phyloP scores from a whole-genome alignment of 2,329 filamentous ascomycete genomes.

The Pseudodiploospora longispora region DNA sequence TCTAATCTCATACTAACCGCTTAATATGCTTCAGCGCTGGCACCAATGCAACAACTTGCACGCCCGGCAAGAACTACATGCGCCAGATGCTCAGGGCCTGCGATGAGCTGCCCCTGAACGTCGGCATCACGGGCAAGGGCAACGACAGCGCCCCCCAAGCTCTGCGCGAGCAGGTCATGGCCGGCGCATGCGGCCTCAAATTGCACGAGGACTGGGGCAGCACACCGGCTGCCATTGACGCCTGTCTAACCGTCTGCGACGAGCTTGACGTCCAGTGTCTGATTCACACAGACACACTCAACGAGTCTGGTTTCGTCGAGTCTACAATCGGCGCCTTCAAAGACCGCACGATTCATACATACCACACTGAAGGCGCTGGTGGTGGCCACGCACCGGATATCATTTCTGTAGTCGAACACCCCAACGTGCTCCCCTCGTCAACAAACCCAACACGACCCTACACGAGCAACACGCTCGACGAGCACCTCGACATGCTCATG shows the following conservation, averaged over 20 bases:
- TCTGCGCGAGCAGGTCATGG: conserved; percentile 70
- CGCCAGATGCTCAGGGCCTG: conserved; percentile 83
- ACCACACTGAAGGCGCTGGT: conserved; percentile 92
- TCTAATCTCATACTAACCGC: too few relatives aligned
- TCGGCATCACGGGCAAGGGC: conserved; percentile 88
- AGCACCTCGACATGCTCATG: conserved; percentile 98
- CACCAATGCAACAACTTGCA: conserved; percentile 88
- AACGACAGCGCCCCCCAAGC: conserved; percentile 69
- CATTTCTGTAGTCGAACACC: conserved; percentile 82
- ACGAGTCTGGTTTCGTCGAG: conserved; percentile 96
- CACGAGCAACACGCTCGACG: conserved; percentile 86
- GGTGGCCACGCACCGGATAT: conserved; percentile 95
- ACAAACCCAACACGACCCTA: conserved; percentile 91
- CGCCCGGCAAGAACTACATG: conserved; percentile 75
- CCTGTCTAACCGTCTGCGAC: conserved; percentile 78
- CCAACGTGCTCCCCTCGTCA: conserved; percentile 80
- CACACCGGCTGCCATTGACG: conserved; percentile 85
- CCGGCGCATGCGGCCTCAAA: conserved; percentile 85
- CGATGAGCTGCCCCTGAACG: conserved; percentile 74
- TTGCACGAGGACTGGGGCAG: conserved; percentile 94
- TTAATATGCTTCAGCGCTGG: conserved; percentile 51
- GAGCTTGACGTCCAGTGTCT: conserved; percentile 87
- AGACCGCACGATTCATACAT: conserved; percentile 84
- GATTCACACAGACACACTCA: conserved; percentile 93
- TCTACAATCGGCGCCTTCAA: conserved; percentile 82